Evolutionary conservation across 768 basidiomycete genomes (phyloP).

Genomic region (Agaricus bisporus): DNA sequence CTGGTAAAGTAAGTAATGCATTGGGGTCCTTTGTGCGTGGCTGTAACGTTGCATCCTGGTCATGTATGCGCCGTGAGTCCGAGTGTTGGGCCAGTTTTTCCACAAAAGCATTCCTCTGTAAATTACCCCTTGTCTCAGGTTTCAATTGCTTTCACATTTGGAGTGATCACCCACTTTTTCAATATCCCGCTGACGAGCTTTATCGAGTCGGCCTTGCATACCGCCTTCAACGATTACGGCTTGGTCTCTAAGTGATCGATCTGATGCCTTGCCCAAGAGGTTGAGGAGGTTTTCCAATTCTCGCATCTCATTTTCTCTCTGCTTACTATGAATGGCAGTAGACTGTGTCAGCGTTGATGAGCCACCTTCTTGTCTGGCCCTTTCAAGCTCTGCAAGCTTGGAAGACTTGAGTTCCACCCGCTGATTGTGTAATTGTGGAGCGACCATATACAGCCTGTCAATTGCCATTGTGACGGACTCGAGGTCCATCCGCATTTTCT

Average conservation of each 20-base stretch:
- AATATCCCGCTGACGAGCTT: constrained; percentile 48
- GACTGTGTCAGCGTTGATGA: constrained; percentile 11
- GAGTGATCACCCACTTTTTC: constrained; percentile 45
- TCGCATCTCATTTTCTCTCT: constrained; percentile 40
- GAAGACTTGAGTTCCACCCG: constrained; percentile 80
- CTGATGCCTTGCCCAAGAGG: constrained; percentile 64
- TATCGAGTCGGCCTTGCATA: constrained; percentile 49
- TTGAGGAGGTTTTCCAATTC: constrained; percentile 73
- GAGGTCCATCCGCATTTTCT: constrained; percentile 84
- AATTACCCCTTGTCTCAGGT: constrained; percentile 5
- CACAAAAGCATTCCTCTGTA: constrained; percentile 69
- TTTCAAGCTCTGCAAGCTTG: constrained; percentile 74
- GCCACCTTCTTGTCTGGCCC: constrained; percentile 45
- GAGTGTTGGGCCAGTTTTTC: constrained; percentile 70
- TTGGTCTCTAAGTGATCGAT: constrained; percentile 63
- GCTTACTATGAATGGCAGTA: constrained; percentile 20
- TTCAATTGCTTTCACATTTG: constrained; percentile 1
- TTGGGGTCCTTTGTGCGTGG: constrained; percentile 40
- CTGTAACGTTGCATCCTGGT: constrained; percentile 69
- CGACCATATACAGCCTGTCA: constrained; percentile 77
- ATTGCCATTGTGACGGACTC: constrained; percentile 85
- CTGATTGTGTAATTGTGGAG: constrained; percentile 88
- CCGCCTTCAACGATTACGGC: constrained; percentile 61
- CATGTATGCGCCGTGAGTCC: constrained; percentile 63
- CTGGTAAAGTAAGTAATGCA: constrained; percentile 49